Conservation (phyloP, 345 rosid species). For the Eucalyptus marginata region DNA sequence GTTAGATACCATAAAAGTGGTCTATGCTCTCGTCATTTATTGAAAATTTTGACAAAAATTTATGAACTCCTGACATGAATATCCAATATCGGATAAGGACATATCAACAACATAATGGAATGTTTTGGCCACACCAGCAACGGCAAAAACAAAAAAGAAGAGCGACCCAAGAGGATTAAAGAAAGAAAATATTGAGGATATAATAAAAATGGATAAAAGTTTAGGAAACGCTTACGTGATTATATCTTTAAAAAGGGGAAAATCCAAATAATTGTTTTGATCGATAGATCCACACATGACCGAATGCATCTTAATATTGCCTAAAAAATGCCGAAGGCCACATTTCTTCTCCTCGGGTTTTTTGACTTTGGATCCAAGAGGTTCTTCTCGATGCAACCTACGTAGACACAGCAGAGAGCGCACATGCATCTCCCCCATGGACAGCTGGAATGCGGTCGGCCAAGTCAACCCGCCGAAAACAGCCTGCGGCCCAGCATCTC, state of each 20-base stretch:
- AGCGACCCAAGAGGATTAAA: neutral
- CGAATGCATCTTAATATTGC: neutral
- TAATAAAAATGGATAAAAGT: too few species aligned
- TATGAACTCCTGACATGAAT: neutral
- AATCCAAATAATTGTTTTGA: neutral
- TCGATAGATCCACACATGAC: neutral
- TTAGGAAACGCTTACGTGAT: neutral
- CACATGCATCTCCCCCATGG: neutral
- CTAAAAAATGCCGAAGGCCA: neutral
- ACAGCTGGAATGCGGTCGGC: neutral
- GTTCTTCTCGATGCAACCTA: neutral
- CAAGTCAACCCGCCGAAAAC: neutral
- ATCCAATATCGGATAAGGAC: neutral
- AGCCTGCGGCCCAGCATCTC: neutral
- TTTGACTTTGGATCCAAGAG: neutral
- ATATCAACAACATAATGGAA: neutral
- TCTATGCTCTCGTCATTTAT: neutral
- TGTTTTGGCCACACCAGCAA: neutral
- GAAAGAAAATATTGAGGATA: neutral
- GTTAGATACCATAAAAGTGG: neutral
- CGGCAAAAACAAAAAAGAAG: neutral
- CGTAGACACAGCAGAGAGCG: neutral
- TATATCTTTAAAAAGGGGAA: neutral
- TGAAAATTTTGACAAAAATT: neutral
- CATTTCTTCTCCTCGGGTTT: neutral